These are phyloP conservation scores for Lagenaria siceraria DNA, from an alignment of 306 rosid genomes.

Conservation along the genomic window DNA sequence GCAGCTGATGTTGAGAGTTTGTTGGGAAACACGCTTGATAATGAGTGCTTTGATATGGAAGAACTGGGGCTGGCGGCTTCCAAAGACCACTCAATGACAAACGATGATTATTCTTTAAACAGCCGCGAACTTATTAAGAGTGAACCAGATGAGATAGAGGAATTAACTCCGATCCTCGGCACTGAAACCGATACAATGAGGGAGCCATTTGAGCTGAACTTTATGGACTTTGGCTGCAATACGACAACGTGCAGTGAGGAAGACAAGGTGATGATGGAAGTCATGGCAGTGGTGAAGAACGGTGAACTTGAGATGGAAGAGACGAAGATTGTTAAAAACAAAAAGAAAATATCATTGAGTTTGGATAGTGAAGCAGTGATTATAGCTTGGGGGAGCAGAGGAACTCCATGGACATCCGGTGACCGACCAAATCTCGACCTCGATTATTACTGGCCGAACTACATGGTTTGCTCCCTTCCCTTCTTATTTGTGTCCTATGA, in stretches of 20 bases:
- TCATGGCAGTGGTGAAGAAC: constrained; percentile 1
- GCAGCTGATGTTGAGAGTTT: constrained; percentile 91
- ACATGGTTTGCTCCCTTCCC: constrained; percentile 35
- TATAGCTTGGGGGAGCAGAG: constrained; percentile 56
- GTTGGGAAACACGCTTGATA: constrained; percentile 57
- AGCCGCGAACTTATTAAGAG: constrained; percentile 29
- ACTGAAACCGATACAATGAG: constrained; percentile 30
- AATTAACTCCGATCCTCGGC: constrained; percentile 5
- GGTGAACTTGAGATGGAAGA: constrained; percentile 4
- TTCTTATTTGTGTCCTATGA: neutral
- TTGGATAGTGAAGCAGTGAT: constrained; percentile 70
- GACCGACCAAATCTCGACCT: constrained; percentile 46
- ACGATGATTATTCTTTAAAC: constrained; percentile 11
- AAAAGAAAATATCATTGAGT: constrained; percentile 43
- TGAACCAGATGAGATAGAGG: constrained; percentile 24
- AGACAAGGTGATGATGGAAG: constrained; percentile 9
- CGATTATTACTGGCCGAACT: constrained; percentile 34
- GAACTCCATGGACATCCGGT: constrained; percentile 66
- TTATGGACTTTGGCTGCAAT: constrained; percentile 36
- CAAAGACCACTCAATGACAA: neutral
- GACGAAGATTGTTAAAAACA: constrained; percentile 1
- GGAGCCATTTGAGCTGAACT: constrained; percentile 50
- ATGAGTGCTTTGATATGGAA: constrained; percentile 68
- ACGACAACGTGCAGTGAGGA: constrained; percentile 28
- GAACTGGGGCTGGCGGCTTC: constrained; percentile 51